These are phyloP conservation scores for Eucalyptus pauciflora DNA, from an alignment of 345 rosid genomes.

Conservation along the genomic window DNA sequence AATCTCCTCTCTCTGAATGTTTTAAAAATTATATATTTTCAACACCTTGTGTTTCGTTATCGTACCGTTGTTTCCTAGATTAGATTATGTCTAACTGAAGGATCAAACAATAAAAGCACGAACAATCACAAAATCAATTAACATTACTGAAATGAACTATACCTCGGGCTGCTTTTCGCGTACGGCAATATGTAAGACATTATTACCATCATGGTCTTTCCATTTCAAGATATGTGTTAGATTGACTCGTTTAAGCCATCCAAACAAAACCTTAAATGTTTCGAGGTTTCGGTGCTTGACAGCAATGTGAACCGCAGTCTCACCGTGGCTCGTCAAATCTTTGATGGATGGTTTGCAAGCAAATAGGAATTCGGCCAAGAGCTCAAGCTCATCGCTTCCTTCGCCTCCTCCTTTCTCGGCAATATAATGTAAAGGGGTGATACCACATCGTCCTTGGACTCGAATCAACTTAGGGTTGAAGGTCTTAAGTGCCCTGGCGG, in stretches of 20 bases:
- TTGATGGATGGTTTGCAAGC: rapidly evolving
- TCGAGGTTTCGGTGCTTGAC: rapidly evolving
- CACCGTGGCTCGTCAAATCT: neutral
- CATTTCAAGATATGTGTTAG: neutral
- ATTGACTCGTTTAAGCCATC: neutral
- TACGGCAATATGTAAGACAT: rapidly evolving
- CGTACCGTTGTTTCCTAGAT: too few species aligned
- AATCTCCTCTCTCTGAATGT: too few species aligned
- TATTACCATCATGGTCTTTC: neutral
- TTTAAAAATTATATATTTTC: too few species aligned
- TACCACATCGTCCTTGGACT: rapidly evolving
- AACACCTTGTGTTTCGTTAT: too few species aligned
- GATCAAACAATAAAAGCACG: neutral
- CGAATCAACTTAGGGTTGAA: neutral
- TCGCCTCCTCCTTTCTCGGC: neutral
- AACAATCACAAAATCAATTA: neutral
- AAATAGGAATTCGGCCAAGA: neutral
- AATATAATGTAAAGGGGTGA: neutral
- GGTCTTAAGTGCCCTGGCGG: neutral
- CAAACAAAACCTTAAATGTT: neutral
- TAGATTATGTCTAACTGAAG: neutral
- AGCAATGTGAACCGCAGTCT: neutral
- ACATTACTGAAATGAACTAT: rapidly evolving
- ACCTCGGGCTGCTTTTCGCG: rapidly evolving
- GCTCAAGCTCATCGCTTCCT: neutral